Base-by-base conservation (phyloP, 345 rosid species). In the Citrus unshiu region DNA sequence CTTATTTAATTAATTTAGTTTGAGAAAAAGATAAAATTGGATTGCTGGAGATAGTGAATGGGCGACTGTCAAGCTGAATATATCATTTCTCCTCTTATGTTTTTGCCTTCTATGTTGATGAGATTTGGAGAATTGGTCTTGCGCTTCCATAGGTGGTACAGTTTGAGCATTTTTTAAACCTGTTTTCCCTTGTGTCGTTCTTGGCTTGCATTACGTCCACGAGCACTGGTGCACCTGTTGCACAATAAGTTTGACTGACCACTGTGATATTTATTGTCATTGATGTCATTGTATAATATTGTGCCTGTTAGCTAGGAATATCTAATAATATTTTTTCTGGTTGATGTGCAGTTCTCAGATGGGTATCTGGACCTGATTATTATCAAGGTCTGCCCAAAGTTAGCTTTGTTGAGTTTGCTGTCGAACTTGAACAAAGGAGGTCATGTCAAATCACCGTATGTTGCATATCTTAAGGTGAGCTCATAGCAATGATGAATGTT, bases 321-420 rank as follows among this genome's bases (percentile, higher is more conserved):
- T 40, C n/a, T 21, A 29, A 64, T 7, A 13, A 21, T 66, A 39
- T 25, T 46, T 69, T 39, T 56, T 57, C 69, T 68, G 74, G 34
- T 57, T 58, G 58, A 49, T 77, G 54, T 82, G 83, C 89, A 96
- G 99, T 94, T 96, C 81, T 91, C 97, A 65, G 98, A 96, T 83
- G 99, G 98, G 56, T 94, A 74, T 85, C 81, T 94, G 85, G 99
- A 96, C 84, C 81, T 96, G 88, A 87, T 96, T 66, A 79, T 93
- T 49, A 79, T 88, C 35, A 88, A 81, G 87, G 88, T 86, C 46
- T 84, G 91, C 80, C 97, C 99, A 2, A 93, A 77, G 84, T 63
- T 93, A 49, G 79, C 90, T 35, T 82, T 96, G 90, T 78, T 96
- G 16, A 70, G 89, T 29, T 77, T 90, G 76, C 86, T 94, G 92